Base-by-base conservation (phyloP, 2,329 filamentous ascomycete genomes). In the Sclerotinia subarctica region DNA sequence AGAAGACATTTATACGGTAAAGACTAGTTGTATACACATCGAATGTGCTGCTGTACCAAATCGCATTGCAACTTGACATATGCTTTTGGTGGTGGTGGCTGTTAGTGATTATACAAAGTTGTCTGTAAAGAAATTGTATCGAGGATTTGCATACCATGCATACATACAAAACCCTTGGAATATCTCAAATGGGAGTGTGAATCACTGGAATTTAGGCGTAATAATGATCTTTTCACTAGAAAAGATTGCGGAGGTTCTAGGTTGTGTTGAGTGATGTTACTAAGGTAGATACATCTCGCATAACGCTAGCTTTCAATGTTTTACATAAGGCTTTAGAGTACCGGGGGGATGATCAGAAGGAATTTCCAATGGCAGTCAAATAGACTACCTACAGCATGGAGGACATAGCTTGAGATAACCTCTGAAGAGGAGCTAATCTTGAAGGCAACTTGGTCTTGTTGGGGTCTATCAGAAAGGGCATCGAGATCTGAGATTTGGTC, bases 1-100 rank as follows among this genome's bases (percentile, higher is more conserved):
- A 77, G 78, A 0, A 70, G 72, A 15, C 70, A 73, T 78, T 11
- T 73, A 70, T 88, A 86, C 5, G 78, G 73, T 42, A 84, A 80
- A 69, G 83, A 86, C 90, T 90, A 93, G 0, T 79, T 78, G 71
- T 89, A 83, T 60, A 93, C 84, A 0, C 86, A 82, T 13, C 81
- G 77, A 51, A 93, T 84, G 72, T 91, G 89, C 44, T 82, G 81
- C 66, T 84, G 80, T 1, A 93, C 84, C 1, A 92, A 29, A 29
- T 29, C 29, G 5, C 2, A 29, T 29, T 93, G 90, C 0, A 84
- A 77, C 77, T 84, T 79, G 66, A 86, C 85, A 77, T 90, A 86
- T 26, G 87, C 83, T 47, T 82, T n/a, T 19, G 5, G 35, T 38
- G 35, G 2, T 10, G 10, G 35, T 38, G 35, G 35, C 8, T 38